A percentile compares a stretch with the other conserved stretches of the same genome.
phyloP scores from a whole-genome alignment of 2,329 filamentous ascomycete species.

The Fusarium caatingaense region DNA sequence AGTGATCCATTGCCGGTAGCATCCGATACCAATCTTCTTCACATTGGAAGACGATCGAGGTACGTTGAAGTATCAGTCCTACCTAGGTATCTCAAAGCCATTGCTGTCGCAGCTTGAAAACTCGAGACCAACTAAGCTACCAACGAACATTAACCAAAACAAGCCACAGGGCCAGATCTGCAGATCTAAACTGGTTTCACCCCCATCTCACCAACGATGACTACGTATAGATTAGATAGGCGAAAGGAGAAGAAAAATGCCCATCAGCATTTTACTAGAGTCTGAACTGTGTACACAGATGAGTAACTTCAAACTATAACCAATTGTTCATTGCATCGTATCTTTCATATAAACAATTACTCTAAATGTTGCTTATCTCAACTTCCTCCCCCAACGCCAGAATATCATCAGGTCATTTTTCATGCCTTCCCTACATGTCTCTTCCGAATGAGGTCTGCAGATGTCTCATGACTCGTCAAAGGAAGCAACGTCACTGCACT shows the following conservation, averaged over 20 bases:
- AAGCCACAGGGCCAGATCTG: not conserved
- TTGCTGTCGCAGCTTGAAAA: not conserved
- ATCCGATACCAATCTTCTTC: not conserved
- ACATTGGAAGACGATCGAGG: not conserved
- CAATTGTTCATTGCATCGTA: constrained; percentile 32
- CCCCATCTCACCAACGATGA: not conserved
- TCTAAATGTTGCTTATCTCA: constrained; percentile 24
- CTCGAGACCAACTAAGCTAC: not conserved
- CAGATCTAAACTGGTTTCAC: not conserved
- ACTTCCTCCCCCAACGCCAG: constrained; percentile 37
- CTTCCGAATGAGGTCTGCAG: constrained; percentile 13
- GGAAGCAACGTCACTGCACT: not conserved
- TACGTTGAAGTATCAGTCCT: not conserved
- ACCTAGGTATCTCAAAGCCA: not conserved
- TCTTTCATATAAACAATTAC: constrained; percentile 28
- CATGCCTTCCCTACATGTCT: constrained; percentile 18
- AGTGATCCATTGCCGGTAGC: not conserved
- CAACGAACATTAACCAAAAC: not conserved
- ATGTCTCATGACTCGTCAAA: constrained; percentile 9
- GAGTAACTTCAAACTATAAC: not conserved
- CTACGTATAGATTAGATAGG: not conserved
- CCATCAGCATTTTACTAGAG: not conserved
- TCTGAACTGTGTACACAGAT: not conserved
- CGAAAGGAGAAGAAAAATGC: not conserved
- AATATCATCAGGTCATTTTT: constrained; percentile 36